These are phyloP conservation scores for Phytophthora palmivora DNA, from an alignment of 352 stramenopile genomes.

Conservation along the genomic window DNA sequence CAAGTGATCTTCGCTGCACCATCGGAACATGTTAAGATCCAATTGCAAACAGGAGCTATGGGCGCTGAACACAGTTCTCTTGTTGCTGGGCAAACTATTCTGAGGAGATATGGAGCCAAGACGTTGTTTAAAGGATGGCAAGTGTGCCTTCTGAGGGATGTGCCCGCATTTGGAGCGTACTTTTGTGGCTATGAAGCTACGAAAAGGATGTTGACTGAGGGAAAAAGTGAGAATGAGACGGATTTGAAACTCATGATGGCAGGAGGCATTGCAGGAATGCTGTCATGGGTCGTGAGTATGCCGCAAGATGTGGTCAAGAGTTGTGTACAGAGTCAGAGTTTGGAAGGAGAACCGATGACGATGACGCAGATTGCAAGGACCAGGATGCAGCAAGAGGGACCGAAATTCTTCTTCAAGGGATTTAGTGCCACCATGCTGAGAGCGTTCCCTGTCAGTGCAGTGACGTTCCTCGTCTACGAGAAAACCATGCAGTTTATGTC, in stretches of 20 bases:
- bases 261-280: slow-evolving; percentile 73
- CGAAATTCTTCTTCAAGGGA: slow-evolving; percentile 83
- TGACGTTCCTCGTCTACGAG: slow-evolving; percentile 90
- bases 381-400: slow-evolving; percentile 58
- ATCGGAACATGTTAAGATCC: slow-evolving; percentile 87
- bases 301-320: slow-evolving; percentile 93
- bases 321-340: slow-evolving; percentile 81
- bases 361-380: slow-evolving; percentile 53
- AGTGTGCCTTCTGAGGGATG: slow-evolving; percentile 72
- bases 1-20: slow-evolving; percentile 78
- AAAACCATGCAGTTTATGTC: slow-evolving; percentile 86
- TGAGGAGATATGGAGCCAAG: slow-evolving; percentile 43
- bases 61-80: slow-evolving; percentile 58
- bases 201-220: slow-evolving; percentile 60
- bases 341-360: slow-evolving; percentile 46
- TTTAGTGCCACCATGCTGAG: slow-evolving; percentile 82
- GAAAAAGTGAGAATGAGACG: slow-evolving; percentile 67
- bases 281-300: slow-evolving; percentile 83
- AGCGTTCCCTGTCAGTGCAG: slow-evolving; percentile 84
- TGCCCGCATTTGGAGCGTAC: slow-evolving; percentile 83
- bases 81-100: slow-evolving; percentile 51
- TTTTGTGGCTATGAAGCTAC: slow-evolving; percentile 84
- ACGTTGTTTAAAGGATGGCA: slow-evolving; percentile 78
- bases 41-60: slow-evolving; percentile 72
- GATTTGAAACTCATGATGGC: slow-evolving; percentile 76